Evolutionary conservation across 352 stramenopile species (phyloP).

Genomic region (Phytophthora uliginosa): DNA sequence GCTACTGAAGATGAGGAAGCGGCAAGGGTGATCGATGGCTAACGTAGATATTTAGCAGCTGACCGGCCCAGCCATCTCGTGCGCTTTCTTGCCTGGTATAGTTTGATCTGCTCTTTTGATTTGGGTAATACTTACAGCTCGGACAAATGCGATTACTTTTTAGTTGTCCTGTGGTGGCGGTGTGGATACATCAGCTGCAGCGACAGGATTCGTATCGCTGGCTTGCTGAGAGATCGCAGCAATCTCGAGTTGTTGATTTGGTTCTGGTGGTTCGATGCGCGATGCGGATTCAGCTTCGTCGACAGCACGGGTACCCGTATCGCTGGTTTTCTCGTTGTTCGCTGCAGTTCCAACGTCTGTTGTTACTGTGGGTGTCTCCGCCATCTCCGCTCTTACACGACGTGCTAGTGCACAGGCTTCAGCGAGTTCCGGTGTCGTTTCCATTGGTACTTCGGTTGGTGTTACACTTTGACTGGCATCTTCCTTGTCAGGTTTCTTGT

Average conservation of each 20-base stretch:
- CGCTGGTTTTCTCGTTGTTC: no score
- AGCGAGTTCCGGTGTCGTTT: slow-evolving; percentile 12
- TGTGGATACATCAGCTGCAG: background rate
- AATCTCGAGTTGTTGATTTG: no score
- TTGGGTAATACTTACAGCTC: no score
- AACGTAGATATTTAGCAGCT: slow-evolving; percentile 49
- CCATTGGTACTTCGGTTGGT: background rate
- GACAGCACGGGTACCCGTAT: no score
- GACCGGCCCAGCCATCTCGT: slow-evolving; percentile 24
- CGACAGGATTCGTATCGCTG: no score
- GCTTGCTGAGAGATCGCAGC: no score
- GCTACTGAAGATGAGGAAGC: slow-evolving; percentile 17
- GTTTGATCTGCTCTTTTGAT: no score
- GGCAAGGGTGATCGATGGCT: slow-evolving; percentile 35
- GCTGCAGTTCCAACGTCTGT: background rate
- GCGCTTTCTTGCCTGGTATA: background rate
- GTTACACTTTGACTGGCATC: slow-evolving; percentile 5
- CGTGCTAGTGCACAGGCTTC: slow-evolving; percentile 30
- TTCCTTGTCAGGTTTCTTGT: background rate
- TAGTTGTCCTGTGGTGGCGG: no score
- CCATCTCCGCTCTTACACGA: slow-evolving; percentile 20
- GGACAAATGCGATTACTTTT: no score
- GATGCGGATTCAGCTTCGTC: no score
- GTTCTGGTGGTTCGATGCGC: no score
- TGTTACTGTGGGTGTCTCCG: background rate